These are phyloP conservation scores for Cladosporium sp. DNA, from an alignment of 2,329 filamentous ascomycete species.

Conservation along the genomic window DNA sequence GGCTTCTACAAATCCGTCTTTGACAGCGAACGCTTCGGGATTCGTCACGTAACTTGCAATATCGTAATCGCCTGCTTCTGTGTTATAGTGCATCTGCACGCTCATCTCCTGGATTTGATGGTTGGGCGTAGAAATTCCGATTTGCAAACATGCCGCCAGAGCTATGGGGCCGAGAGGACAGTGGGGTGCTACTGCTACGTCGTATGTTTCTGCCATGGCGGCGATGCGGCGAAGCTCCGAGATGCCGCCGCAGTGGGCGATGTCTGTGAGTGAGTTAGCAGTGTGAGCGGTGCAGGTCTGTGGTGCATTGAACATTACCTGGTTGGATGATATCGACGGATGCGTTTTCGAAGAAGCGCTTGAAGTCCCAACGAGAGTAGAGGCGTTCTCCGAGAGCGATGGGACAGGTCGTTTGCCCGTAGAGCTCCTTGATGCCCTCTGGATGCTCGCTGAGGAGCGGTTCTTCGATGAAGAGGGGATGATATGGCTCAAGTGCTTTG, in stretches of 20 bases:
- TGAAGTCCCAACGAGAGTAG: conserved; percentile 68
- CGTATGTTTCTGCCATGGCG: conserved; percentile 66
- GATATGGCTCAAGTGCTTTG: conserved; percentile 59
- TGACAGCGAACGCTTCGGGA: conserved; percentile 22
- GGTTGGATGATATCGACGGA: conserved; percentile 67
- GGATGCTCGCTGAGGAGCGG: conserved; percentile 66
- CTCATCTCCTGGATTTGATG: conserved; percentile 76
- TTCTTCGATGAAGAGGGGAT: conserved; percentile 69
- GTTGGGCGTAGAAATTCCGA: conserved; percentile 57
- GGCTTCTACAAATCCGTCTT: conserved; percentile 21
- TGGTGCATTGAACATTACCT: not conserved
- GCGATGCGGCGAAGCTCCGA: conserved; percentile 67
- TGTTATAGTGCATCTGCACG: conserved; percentile 73
- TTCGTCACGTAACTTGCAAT: conserved; percentile 35
- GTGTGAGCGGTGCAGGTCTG: conserved; percentile 24
- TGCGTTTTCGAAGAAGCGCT: conserved; percentile 63
- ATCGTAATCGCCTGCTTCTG: conserved; percentile 56
- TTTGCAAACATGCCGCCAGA: conserved; percentile 65
- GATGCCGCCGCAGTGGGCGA: conserved; percentile 67
- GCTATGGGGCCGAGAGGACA: conserved; percentile 69
- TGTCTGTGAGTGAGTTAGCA: conserved; percentile 41
- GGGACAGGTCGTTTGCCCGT: conserved; percentile 53
- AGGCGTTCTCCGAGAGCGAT: conserved; percentile 69
- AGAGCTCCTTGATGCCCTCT: conserved; percentile 59
- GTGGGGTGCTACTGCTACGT: conserved; percentile 68